Evolutionary conservation across 148 eudicot genomes (phyloP).

Genomic region (Nyssa sinensis): DNA sequence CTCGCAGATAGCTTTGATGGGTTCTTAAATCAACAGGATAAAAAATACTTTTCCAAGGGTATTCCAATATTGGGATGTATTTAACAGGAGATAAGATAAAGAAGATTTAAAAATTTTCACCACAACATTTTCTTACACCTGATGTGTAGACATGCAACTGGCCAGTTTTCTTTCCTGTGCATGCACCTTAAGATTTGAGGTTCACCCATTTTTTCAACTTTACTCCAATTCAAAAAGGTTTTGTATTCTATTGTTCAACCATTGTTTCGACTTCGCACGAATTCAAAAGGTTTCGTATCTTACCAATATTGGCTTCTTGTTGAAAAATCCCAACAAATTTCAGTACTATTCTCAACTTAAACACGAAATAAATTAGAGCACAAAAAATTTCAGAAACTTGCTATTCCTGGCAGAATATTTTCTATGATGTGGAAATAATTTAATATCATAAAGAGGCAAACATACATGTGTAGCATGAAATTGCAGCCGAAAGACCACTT

Average conservation of each 20-base stretch:
- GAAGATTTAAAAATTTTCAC: neutral
- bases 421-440: neutral
- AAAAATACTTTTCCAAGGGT: neutral
- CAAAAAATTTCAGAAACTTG: no score
- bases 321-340: no score
- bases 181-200: no score
- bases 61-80: neutral
- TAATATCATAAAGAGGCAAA: conserved; percentile 8
- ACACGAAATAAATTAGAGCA: no score
- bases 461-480: conserved; percentile 97
- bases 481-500: conserved; percentile 94
- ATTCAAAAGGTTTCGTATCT: neutral
- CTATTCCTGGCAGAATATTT: neutral
- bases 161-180: neutral
- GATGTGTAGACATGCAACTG: neutral
- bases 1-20: neutral
- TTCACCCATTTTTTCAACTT: no score
- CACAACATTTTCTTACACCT: neutral
- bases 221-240: no score
- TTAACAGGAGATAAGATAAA: neutral
- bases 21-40: neutral
- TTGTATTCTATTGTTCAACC: neutral
- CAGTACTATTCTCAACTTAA: no score
- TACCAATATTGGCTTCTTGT: no score
- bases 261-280: neutral